A percentile compares a stretch with the other conserved stretches of the same genome.
Conservation (phyloP, 495 filamentous ascomycete genomes). For the Chaetomium tenue region DNA sequence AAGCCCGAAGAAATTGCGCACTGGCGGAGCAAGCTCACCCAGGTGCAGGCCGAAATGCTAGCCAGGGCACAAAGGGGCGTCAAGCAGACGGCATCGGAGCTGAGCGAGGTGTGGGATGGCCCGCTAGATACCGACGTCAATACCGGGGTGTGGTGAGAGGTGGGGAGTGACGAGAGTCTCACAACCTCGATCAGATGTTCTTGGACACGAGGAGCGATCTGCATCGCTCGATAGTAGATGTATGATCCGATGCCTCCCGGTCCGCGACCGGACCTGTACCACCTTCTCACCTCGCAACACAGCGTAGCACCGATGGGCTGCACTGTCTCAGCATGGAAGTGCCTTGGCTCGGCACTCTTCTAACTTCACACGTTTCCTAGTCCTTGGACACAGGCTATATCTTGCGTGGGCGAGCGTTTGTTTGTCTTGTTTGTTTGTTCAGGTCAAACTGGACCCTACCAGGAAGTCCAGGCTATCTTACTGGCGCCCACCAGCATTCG, state of each 20-base stretch:
- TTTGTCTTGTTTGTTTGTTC: not conserved
- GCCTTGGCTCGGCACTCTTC: not conserved
- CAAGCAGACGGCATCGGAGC: not conserved
- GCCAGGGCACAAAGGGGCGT: not conserved
- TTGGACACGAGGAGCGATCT: not conserved
- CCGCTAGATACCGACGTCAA: slow-evolving; percentile 19
- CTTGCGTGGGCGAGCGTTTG: not conserved
- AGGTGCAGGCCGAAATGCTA: slow-evolving; percentile 13
- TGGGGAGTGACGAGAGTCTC: not conserved
- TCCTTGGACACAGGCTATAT: not conserved
- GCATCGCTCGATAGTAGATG: not conserved
- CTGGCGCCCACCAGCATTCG: no score
- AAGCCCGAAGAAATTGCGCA: slow-evolving; percentile 1
- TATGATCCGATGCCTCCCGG: not conserved
- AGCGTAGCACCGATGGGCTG: not conserved
- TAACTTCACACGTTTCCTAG: no score
- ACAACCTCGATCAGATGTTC: not conserved
- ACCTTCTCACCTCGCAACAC: not conserved
- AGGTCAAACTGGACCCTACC: not conserved
- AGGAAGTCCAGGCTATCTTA: not conserved
- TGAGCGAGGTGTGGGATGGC: slow-evolving; percentile 11
- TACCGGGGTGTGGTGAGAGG: slow-evolving; percentile 9
- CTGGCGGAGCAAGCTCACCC: slow-evolving; percentile 2
- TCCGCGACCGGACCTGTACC: not conserved
- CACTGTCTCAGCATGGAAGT: not conserved